Base-by-base conservation (phyloP, 2,329 filamentous ascomycete genomes). In the Tetracladium maxilliforme region DNA sequence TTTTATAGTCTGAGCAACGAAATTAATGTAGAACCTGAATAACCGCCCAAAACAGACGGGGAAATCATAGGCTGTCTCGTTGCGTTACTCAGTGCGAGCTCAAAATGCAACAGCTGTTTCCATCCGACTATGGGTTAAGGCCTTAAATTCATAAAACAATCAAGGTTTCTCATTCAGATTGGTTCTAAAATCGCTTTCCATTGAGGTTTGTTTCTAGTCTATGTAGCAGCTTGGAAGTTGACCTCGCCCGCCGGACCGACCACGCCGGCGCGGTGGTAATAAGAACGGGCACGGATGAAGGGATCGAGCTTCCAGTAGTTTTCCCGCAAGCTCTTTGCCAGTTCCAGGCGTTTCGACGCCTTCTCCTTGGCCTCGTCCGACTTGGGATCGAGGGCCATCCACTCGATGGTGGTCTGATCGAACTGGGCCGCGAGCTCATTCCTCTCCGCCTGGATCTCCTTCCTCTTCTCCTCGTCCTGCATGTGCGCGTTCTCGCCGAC, bases 251-350 rank as follows among this genome's bases (percentile, higher is more conserved):
- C 58, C 13, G 51, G 43, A 18, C 54, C 45, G n/a, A 77, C 45
- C 26, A 73, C 47, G 4, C 70, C 68, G 6, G 54, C 54, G 26
- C 74, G 58, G 44, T 81, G 74, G 34, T 78, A 78, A 33, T 70
- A 42, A 11, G 62, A 65, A 36, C 62, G 53, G 13, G 72, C 70
- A 17, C 76, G 55, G 11, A 80, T 43, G 41, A 72, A 77, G 3
- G 71, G 71, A 47, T 83, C 77, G 28, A 81, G 45, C 32, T 64
- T 56, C 77, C 77, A 83, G 48, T 79, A 83, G 31, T 75, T 76
- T 18, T 52, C 47, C 25, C 58, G 49, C 31, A 81, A 37, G 25
- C 58, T 40, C 27, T 58, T 52, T 21, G 3, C 46, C 44, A 16
- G 56, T 47, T 31, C 72, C 52, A 39, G 61, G 56, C 31, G 52